Evolutionary conservation across 352 stramenopile species (phyloP), one percentile per base, ranked within the genome.

Genomic region (Pythium graminicola): DNA sequence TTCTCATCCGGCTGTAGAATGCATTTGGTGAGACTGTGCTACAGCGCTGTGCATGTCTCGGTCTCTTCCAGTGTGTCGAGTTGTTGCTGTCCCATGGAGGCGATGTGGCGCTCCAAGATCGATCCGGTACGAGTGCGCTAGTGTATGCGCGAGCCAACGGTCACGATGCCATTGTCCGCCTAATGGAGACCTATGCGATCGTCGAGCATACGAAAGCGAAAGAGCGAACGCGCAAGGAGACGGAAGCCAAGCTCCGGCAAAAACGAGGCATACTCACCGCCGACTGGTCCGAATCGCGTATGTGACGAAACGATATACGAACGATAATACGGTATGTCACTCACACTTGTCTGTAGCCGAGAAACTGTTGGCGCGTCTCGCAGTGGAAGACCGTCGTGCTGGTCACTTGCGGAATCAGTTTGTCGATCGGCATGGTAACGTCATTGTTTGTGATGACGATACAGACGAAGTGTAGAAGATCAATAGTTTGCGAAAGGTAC

Each of bases 381-480:
- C 66, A 3, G 65, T 86, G 6, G 63, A 85, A 19, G 70, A 85
- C 16, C 55, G 69, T 43, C 72, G 69, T 19, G 69, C 64, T 11
- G 72, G 74, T 0, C 72, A 83, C 43, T 36, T 88, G 41, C 64
- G 77, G 16, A 79, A 75, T 29, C 77, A 88, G 50, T 88, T 69
- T 52, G 55, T 88, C 13, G 67, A 88, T 44, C 66, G 52, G 8
- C 63, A 52, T 23, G 77, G 73, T 4, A 57, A 75, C 26, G 74
- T 88, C 26, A 70, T 86, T 32, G 64, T 77, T 28, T 79, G 61
- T 35, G 17, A 57, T 4, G 72, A 78, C 43, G 62, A 73, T 14
- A 58, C 73, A n/a, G 36, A 57, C 40, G 27, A 19, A 31, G 28
- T 23, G 6, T 11, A 41, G 33, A 6, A n/a, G 20, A n/a, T 16